A percentile compares a stretch with the other conserved stretches of the same genome.
phyloP scores from a whole-genome alignment of 768 basidiomycete species.

The Leucosporidium scottii region DNA sequence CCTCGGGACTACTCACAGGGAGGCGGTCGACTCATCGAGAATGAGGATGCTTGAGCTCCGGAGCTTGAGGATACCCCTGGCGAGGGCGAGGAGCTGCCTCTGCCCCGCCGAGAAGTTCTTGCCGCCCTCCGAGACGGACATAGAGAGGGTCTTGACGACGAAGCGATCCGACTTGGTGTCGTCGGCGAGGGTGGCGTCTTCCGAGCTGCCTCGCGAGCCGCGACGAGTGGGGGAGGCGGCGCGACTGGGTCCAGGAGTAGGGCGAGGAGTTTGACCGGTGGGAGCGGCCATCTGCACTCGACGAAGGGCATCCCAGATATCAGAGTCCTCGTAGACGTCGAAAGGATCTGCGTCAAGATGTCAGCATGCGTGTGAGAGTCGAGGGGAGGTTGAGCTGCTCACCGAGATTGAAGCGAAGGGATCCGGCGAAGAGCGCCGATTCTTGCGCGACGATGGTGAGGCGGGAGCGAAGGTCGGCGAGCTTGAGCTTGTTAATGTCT shows the following conservation, averaged over 20 bases:
- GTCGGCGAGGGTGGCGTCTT: slow-evolving; percentile 16
- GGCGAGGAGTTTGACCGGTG: slow-evolving; percentile 6
- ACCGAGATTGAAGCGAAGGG: slow-evolving; percentile 61
- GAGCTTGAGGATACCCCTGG: slow-evolving; percentile 34
- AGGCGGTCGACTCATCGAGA: slow-evolving; percentile 40
- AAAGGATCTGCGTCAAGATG: slow-evolving; percentile 40
- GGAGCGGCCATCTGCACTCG: slow-evolving; percentile 36
- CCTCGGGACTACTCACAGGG: background rate
- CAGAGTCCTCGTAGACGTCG: slow-evolving; percentile 31
- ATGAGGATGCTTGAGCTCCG: slow-evolving; percentile 35
- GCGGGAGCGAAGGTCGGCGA: slow-evolving; percentile 57
- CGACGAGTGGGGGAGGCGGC: background rate
- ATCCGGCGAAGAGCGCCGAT: slow-evolving; percentile 65
- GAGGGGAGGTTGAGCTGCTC: slow-evolving; percentile 47
- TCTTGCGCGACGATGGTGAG: slow-evolving; percentile 58
- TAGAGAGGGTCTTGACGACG: slow-evolving; percentile 32
- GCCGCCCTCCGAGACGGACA: slow-evolving; percentile 32
- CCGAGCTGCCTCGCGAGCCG: background rate
- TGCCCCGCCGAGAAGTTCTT: slow-evolving; percentile 38
- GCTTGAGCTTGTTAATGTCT: slow-evolving; percentile 42
- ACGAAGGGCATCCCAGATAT: slow-evolving; percentile 37
- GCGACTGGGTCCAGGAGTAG: slow-evolving; percentile 11
- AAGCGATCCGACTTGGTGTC: slow-evolving; percentile 1
- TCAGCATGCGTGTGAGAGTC: background rate
- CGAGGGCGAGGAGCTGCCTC: slow-evolving; percentile 39